Base-by-base conservation (phyloP, 164 flowering plant species). In the Nymphaea thermarum region DNA sequence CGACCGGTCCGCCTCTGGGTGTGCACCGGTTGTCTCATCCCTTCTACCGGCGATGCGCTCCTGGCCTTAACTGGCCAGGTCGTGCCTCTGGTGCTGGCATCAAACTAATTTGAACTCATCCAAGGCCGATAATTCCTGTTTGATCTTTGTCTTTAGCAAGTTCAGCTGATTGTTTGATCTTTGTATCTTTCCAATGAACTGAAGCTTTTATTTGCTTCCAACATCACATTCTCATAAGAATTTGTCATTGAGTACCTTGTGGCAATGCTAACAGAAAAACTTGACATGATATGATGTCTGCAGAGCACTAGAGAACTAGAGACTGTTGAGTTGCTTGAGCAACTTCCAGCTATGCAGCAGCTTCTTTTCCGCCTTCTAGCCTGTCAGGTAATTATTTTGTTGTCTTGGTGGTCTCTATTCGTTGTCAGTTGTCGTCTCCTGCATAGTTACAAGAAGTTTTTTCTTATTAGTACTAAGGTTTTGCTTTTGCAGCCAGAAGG, bases 291-390 rank as follows among this genome's bases (percentile, higher is more conserved):
- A 5, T 42, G 25, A 41, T 73, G 55, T 47, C 66, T 64, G 63
- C 79, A 77, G 80, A 77, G 73, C 73, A 73, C 74, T 4, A 77
- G 74, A 69, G 71, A 68, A 18, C 67, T 77, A 25, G 70, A 69
- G 68, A 75, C 73, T 12, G 63, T 67, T 43, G 74, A 70, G 36
- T 67, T 80, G 76, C 73, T 80, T 63, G 85, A 75, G 62, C 82
- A 83, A 42, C 70, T 85, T 70, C 86, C 87, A 67, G 77, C 78
- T 18, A 68, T 85, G 74, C 89, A 85, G 72, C 78, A 81, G 59
- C 84, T 85, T 71, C 79, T 82, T 12, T 71, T 47, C 71, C 85
- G 87, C 57, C 80, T 83, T 71, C 79, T 85, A 67, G 78, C 64
- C 71, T 85, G 89, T 71, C 74, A 78, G 84, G 89, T 85, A 60